Percentiles rank a stretch among this genome's conserved stretches.
Evolutionary conservation across 1,139 yeast genomes (phyloP).

Genomic region (Geotrichum europaeum): DNA sequence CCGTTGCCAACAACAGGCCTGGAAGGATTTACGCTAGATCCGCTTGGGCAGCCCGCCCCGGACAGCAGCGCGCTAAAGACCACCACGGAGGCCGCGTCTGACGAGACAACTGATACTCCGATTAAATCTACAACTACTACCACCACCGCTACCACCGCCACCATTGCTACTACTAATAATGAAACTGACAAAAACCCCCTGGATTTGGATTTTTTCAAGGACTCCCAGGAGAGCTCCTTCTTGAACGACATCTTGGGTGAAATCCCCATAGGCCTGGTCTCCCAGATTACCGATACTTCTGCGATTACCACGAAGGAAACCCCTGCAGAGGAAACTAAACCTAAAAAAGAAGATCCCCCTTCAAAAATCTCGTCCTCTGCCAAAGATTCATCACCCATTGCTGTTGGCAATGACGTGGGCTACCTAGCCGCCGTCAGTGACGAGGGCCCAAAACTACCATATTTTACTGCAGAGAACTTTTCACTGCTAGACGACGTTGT

Average conservation of each 20-base stretch:
- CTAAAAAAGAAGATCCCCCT: background rate
- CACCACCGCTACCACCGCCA: background rate
- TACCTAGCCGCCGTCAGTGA: background rate
- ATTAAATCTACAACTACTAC: background rate
- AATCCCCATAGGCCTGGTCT: background rate
- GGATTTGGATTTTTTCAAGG: background rate
- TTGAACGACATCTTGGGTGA: background rate
- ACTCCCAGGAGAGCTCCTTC: background rate
- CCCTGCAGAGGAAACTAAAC: background rate
- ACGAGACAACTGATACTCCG: background rate
- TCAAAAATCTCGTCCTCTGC: background rate
- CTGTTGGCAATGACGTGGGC: background rate
- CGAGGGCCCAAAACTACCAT: background rate
- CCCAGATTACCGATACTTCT: background rate
- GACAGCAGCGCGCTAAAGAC: background rate
- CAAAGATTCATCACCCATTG: background rate
- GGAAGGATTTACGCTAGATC: background rate
- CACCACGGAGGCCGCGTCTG: background rate
- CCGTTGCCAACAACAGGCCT: background rate
- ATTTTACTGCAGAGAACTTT: background rate
- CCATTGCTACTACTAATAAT: background rate
- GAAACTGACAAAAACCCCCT: background rate
- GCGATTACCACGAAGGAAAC: background rate
- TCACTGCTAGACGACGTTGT: background rate
- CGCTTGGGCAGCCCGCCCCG: background rate